Evolutionary conservation across 2,329 filamentous ascomycete species (phyloP).

Genomic region (Arthrobotrys conoides): DNA sequence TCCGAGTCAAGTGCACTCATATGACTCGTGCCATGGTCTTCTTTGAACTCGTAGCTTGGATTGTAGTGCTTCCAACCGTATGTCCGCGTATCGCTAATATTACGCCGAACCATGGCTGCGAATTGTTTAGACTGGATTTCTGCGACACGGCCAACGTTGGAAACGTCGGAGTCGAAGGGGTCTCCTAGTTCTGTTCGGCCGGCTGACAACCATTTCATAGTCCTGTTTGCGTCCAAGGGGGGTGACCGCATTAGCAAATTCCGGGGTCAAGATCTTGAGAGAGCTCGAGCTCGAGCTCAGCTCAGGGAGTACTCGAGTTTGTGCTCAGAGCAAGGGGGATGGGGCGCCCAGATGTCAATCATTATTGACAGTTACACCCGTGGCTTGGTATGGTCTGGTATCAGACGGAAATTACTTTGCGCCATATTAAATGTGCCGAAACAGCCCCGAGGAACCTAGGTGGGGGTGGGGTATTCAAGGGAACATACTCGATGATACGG

Average conservation of each 20-base stretch:
- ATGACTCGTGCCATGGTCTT: conserved; percentile 63
- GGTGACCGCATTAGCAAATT: conserved; percentile 29
- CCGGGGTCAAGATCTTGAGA: neutral
- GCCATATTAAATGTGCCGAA: conserved; percentile 19
- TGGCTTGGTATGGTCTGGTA: conserved; percentile 15
- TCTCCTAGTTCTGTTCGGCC: conserved; percentile 64
- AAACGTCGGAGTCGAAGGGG: conserved; percentile 62
- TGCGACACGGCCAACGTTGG: conserved; percentile 62
- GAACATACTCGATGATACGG: conserved; percentile 63
- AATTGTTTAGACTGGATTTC: conserved; percentile 63
- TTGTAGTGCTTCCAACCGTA: conserved; percentile 64
- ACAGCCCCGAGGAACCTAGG: conserved; percentile 14
- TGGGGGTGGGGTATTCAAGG: conserved; percentile 7
- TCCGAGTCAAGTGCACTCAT: conserved; percentile 62
- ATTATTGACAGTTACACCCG: conserved; percentile 20
- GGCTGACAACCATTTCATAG: conserved; percentile 64
- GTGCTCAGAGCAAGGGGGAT: neutral
- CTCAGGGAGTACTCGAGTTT: neutral
- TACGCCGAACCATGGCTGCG: conserved; percentile 61
- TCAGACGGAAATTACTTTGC: conserved; percentile 42
- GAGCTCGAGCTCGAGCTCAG: neutral
- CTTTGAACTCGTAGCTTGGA: conserved; percentile 63
- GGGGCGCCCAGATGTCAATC: conserved; percentile 13
- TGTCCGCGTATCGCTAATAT: conserved; percentile 63
- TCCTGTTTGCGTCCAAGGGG: conserved; percentile 39